Base-by-base conservation (phyloP, 805 yeast genomes). In the Nakazawaea wyomingensis region DNA sequence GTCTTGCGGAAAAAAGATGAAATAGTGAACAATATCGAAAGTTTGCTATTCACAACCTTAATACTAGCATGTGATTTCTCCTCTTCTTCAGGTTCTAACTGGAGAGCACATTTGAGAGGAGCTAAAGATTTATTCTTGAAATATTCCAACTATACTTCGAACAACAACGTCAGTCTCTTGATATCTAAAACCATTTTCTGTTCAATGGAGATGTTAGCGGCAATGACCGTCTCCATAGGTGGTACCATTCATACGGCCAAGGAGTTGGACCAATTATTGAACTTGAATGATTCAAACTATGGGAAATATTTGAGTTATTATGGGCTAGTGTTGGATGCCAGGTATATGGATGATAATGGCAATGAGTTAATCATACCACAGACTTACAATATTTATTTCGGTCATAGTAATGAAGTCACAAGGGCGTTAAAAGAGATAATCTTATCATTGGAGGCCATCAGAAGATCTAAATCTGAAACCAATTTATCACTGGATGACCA, bases 31-130 rank as follows among this genome's bases (percentile, higher is more conserved):
- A 81, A 83, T 51, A 80, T 83, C 26, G 91, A 84, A 52, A 78
- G 86, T 0, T 72, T 84, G 5, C 66, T 84, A 11, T 57, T 85
- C 26, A 85, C 93, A 0, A 85, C 83, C 2, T 66, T 84, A 29
- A 64, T 85, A 22, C 62, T 85, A 19, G 85, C 90, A 0, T 69
- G 80, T 1, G 82, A 80, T 26, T 78, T 76, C 53, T 81, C 85
- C 0, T 70, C 78, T 2, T 72, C 78, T 6, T 64, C 69, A 7
- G 78, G 76, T 38, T 73, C 76, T 29, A 74, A 76, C 49, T 82
- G 88, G 89, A 63, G 85, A 46, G 76, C 83, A 0, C 88, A 82
- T 61, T 60, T 82, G 14, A 60, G 76, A 49, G 87, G 87, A 11
- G 87, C 86, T 1, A 80, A 80, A 52, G 85, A 80, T 49, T 58